phyloP scores from a whole-genome alignment of 345 rosid species.

The Acer yangbiense region DNA sequence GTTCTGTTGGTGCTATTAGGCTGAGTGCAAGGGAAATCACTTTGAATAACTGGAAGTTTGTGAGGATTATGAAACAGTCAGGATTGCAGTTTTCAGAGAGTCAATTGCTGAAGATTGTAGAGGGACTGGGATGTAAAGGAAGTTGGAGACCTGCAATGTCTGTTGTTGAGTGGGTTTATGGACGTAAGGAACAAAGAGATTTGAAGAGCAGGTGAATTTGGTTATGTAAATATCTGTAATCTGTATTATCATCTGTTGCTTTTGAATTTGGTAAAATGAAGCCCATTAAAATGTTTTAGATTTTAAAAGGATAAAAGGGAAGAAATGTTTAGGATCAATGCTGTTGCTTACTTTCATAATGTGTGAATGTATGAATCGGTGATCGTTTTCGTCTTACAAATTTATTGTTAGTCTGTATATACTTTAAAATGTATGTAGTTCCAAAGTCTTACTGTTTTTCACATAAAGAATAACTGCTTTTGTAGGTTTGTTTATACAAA shows the following conservation, averaged over 20 bases:
- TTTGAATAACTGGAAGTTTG: conserved; percentile 84
- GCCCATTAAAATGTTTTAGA: neutral
- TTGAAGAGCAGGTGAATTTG: conserved; percentile 66
- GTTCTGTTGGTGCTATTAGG: conserved; percentile 35
- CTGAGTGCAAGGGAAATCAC: conserved; percentile 69
- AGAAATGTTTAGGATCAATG: neutral
- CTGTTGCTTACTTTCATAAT: neutral
- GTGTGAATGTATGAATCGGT: neutral
- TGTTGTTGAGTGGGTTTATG: conserved; percentile 79
- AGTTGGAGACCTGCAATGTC: conserved; percentile 84
- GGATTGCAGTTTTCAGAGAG: conserved; percentile 79
- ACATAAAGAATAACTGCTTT: conserved; percentile 10
- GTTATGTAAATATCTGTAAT: neutral
- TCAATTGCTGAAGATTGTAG: conserved; percentile 81
- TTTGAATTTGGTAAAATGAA: neutral
- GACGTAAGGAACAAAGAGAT: conserved; percentile 52
- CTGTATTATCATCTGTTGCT: neutral
- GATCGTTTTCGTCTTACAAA: neutral
- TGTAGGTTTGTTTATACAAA: conserved; percentile 96
- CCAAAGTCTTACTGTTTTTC: neutral
- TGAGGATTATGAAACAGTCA: conserved; percentile 87
- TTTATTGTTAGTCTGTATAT: neutral
- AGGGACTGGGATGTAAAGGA: conserved; percentile 60
- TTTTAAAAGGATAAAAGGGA: neutral
- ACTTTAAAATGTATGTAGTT: neutral